Percentiles rank a stretch among this genome's conserved stretches.
These are phyloP conservation scores for Lippia alba DNA, from an alignment of 305 asterid genomes.

Conservation along the genomic window DNA sequence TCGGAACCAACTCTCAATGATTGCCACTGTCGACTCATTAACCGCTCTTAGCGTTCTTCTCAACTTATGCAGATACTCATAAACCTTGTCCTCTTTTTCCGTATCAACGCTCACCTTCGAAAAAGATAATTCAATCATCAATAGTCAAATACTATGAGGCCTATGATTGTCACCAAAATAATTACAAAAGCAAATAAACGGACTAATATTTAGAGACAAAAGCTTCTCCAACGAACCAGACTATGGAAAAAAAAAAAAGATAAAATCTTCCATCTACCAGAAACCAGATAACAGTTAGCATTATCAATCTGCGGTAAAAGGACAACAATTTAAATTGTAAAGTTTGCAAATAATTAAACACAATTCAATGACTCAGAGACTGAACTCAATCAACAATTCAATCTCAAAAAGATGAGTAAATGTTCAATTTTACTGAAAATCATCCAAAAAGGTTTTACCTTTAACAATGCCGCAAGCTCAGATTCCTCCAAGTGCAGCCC, in stretches of 20 bases:
- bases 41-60: slow-evolving; percentile 59
- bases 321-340: not conserved
- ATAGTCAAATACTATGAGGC: not conserved
- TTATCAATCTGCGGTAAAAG: not conserved
- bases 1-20: slow-evolving; percentile 71
- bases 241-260: too few relatives aligned
- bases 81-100: slow-evolving; percentile 66
- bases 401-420: not conserved
- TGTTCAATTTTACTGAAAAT: too few relatives aligned
- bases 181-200: not conserved
- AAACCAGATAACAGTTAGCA: not conserved
- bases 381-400: slow-evolving; percentile 5
- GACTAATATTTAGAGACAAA: not conserved
- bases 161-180: slow-evolving; percentile 7
- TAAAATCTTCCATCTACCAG: not conserved
- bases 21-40: slow-evolving; percentile 61
- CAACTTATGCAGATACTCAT: slow-evolving; percentile 82
- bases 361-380: slow-evolving; percentile 3
- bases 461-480: slow-evolving; percentile 79
- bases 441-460: slow-evolving; percentile 43
- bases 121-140: slow-evolving; percentile 15
- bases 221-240: slow-evolving; percentile 22
- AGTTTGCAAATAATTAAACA: not conserved
- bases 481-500: slow-evolving; percentile 80
- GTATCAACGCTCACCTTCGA: slow-evolving; percentile 74